Evolutionary conservation across 441 rosid genomes (phyloP), one percentile per base, ranked within the genome.

Genomic region (Syzygium malaccense): DNA sequence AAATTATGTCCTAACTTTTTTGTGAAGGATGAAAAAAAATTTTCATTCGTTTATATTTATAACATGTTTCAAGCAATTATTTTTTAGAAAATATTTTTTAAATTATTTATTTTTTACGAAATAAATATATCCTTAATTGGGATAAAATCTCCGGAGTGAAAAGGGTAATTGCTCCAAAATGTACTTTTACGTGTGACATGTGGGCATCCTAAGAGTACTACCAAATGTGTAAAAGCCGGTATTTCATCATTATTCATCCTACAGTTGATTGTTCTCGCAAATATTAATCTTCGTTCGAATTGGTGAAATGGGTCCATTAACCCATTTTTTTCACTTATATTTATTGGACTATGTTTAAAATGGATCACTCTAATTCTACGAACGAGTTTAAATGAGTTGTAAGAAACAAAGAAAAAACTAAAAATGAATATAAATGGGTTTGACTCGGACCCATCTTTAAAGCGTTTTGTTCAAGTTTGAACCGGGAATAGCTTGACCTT

Each of bases 101-200:
- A 45, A 45, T 7, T 45, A 7, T 45, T 45, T 1, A 41, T 45
- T 45, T 45, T 45, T 45, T 7, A 7, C 48, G 9, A 45, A 45
- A 45, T 45, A 45, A 45, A 45, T 45, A 45, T 45, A 45, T 45
- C 48, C 48, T 45, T 45, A 45, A 64, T n/a, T 64, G 11, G 71
- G 11, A 64, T 17, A 8, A 19, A n/a, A 64, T 60, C 71, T 64
- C 5, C 0, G 0, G 0, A 62, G 71, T 3, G 71, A 10, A 64
- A 0, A 64, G 71, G 19, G 20, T 3, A 64, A 64, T 64, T 30
- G 2, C 71, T n/a, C 37, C 71, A 28, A 60, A 60, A 60, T 28
- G 8, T 5, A 60, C 32, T 17, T 13, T 12, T 28, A 28, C 66
- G 14, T 13, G 32, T 2, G 28, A 28, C 62, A 25, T 57, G 62